Base-by-base conservation (phyloP, 1,139 yeast species). In the Pichia sp. region DNA sequence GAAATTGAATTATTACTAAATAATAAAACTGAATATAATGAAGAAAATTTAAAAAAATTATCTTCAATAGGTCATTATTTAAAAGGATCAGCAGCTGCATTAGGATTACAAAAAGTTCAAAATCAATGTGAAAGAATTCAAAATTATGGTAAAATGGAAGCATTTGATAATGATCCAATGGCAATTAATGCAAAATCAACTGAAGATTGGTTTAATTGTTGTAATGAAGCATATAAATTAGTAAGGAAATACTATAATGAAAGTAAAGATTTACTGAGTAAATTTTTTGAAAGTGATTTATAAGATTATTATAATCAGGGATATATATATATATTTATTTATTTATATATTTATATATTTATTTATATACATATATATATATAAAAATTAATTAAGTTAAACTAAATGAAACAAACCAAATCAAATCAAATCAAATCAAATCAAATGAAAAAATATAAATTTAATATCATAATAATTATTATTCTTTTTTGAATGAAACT, bases 21-120 rank as follows among this genome's bases (percentile, higher is more conserved):
- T 10, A 39, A 39, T n/a, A 53, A 59, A 27, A 49, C 54, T 9
- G 63, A 64, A 40, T 50, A 51, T 6, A 44, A 53, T 2, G 58
- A 52, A 51, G 61, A 60, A 16, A 73, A 83, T 58, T 72, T 90
- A 49, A 74, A 69, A 34, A 72, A 78, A 50, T 69, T 92, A 50
- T 83, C 92, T 25, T 71, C 80, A 22, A 69, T 86, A 53, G 98
- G 98, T 26, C 98, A 92, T 63, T 92, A 87, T 62, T 71, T 92
- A 51, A 94, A 94, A 63, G 98, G 98, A 38, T 83, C 95, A 10
- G 95, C 97, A 1, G 96, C 97, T 3, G 94, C 97, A 1, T 70
- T 94, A 50, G 98, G 98, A 1, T 72, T 92, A 47, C 78, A 78
- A 37, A 78, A 81, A 52, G 85, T 92, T 45, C 87, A 92, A 51